Conservation (phyloP, 768 basidiomycete species). For the Calocera cornea region DNA sequence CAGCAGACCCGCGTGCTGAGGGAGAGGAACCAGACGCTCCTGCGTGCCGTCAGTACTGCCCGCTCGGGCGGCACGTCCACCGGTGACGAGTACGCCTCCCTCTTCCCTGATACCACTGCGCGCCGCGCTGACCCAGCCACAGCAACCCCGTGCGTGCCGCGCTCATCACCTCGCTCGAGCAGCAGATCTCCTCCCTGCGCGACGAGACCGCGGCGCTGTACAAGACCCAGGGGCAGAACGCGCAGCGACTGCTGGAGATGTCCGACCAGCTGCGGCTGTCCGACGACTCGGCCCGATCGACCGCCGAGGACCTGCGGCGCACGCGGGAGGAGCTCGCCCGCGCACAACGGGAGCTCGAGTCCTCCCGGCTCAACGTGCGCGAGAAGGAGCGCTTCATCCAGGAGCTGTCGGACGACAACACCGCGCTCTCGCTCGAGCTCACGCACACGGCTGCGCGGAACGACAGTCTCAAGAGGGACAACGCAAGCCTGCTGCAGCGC, state of each 20-base stretch:
- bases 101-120: slow-evolving; percentile 39
- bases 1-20: slow-evolving; percentile 85
- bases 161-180: slow-evolving; percentile 82
- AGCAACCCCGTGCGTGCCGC: slow-evolving; percentile 79
- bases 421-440: slow-evolving; percentile 80
- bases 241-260: slow-evolving; percentile 65
- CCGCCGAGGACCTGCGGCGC: slow-evolving; percentile 67
- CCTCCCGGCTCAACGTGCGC: slow-evolving; percentile 71
- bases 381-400: slow-evolving; percentile 80
- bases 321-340: slow-evolving; percentile 58
- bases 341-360: slow-evolving; percentile 62
- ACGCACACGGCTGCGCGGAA: slow-evolving; percentile 81
- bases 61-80: slow-evolving; percentile 39
- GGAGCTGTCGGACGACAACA: slow-evolving; percentile 92
- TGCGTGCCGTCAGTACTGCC: slow-evolving; percentile 69
- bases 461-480: slow-evolving; percentile 75
- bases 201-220: slow-evolving; percentile 90
- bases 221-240: slow-evolving; percentile 92
- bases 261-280: slow-evolving; percentile 53
- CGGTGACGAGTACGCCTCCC: slow-evolving; percentile 32
- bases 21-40: slow-evolving; percentile 77
- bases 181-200: slow-evolving; percentile 80
- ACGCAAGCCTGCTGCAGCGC: slow-evolving; percentile 85
- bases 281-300: slow-evolving; percentile 71
- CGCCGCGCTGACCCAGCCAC: slow-evolving; percentile 56